Evolutionary conservation across 2,329 filamentous ascomycete species (phyloP), one percentile per base, ranked within the genome.

Genomic region (Claviceps monticola): DNA sequence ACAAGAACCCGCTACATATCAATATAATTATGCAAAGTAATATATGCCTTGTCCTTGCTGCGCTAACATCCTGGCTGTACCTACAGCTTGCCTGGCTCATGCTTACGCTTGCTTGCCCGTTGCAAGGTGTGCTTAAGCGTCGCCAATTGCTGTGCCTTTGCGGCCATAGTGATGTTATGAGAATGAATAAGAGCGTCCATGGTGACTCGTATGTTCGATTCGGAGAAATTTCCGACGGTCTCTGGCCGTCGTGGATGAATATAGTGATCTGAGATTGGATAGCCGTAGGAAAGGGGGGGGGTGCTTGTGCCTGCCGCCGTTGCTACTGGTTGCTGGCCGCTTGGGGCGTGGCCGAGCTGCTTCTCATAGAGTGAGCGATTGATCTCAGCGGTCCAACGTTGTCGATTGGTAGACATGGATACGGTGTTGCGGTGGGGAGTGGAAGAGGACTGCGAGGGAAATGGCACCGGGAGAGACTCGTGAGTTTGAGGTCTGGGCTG

Each of bases 131-230:
- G 34, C 5, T 5, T 38, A 2, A 53, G 48, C 21, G 34, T 7
- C 5, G 36, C 47, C n/a, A 53, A 38, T 21, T 46, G 37, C 14
- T 49, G 21, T 16, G 16, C 23, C 34, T 43, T 53, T n/a, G 23
- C 5, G 17, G 26, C 14, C 5, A 26, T 16, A 16, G n/a, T 41
- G 2, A 13, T 34, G 9, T 34, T 2, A 9, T 7, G 21, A 7
- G 38, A 26, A 44, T 42, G 49, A n/a, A 39, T 19, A 23, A 53
- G 14, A 9, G 23, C 17, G 37, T 53, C 51, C 37, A 53, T 53
- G 34, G 42, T 36, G 11, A 53, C 23, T 36, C 51, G 51, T 47
- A 50, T 43, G 14, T 14, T 26, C 5, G 51, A 50, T 21, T 53
- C 51, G 3, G 51, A 41, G 36, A 49, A 5, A 9, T 49, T 14